These are phyloP conservation scores for Tetrahymena borealis DNA, from an alignment of 73 alveolate genomes.

Conservation along the genomic window DNA sequence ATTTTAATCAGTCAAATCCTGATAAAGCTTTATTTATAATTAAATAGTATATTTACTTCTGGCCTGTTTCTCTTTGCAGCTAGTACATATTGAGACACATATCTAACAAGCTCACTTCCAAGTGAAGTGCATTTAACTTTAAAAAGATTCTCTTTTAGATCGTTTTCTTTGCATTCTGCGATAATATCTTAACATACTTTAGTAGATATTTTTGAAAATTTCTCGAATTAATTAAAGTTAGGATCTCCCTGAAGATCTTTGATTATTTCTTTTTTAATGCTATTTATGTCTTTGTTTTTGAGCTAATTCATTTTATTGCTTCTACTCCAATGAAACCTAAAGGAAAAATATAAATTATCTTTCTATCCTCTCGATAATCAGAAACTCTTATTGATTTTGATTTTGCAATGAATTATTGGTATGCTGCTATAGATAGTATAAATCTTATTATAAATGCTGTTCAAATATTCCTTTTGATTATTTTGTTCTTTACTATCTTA, in stretches of 20 bases:
- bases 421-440: too few species aligned
- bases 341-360: too few species aligned
- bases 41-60: neutral
- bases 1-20: too few species aligned
- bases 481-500: too few species aligned
- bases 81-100: neutral
- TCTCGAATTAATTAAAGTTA: neutral
- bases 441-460: too few species aligned
- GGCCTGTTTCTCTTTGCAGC: neutral
- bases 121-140: neutral
- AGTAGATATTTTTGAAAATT: neutral
- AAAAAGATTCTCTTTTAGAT: neutral
- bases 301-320: neutral
- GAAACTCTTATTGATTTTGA: too few species aligned
- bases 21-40: too few species aligned
- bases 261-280: neutral
- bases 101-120: neutral
- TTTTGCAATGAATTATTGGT: too few species aligned
- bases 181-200: neutral
- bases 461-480: too few species aligned
- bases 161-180: neutral
- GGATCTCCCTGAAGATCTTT: neutral
- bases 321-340: too few species aligned
- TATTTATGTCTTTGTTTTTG: neutral
- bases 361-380: too few species aligned